Conservation (phyloP, 495 filamentous ascomycete species). For the Immersiella caudata region DNA sequence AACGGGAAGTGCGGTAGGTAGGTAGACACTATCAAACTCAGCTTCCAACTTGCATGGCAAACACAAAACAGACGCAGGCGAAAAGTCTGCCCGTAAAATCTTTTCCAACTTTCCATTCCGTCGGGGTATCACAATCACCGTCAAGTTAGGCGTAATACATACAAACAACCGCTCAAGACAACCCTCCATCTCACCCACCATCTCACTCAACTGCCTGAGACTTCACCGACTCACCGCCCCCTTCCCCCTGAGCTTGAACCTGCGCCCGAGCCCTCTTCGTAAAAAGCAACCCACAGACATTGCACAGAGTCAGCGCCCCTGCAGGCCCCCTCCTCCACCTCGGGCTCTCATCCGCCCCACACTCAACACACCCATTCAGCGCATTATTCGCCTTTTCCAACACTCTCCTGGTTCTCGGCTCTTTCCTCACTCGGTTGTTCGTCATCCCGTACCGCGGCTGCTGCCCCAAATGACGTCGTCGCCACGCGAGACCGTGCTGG, state of each 20-base stretch:
- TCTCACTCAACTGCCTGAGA: neutral
- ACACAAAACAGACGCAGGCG: no score
- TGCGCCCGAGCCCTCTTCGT: conserved; percentile 21
- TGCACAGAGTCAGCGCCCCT: conserved; percentile 28
- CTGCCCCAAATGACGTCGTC: neutral
- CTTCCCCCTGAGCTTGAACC: neutral
- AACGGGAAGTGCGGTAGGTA: no score
- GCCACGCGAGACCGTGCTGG: neutral
- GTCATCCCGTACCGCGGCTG: neutral
- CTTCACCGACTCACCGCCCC: neutral
- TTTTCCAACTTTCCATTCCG: neutral
- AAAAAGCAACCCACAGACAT: conserved; percentile 28
- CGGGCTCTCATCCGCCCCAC: conserved; percentile 22
- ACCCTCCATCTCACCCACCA: neutral
- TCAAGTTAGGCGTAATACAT: neutral
- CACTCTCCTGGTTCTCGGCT: neutral
- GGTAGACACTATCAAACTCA: no score
- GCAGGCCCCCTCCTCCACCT: conserved; percentile 25
- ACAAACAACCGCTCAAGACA: neutral
- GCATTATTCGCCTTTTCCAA: neutral
- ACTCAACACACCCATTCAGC: conserved; percentile 15
- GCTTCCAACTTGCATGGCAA: no score
- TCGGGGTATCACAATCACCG: neutral
- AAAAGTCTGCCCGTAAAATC: no score
- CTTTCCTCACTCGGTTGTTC: neutral